Base-by-base conservation (phyloP, 352 stramenopile genomes). In the Phytophthora pisi region DNA sequence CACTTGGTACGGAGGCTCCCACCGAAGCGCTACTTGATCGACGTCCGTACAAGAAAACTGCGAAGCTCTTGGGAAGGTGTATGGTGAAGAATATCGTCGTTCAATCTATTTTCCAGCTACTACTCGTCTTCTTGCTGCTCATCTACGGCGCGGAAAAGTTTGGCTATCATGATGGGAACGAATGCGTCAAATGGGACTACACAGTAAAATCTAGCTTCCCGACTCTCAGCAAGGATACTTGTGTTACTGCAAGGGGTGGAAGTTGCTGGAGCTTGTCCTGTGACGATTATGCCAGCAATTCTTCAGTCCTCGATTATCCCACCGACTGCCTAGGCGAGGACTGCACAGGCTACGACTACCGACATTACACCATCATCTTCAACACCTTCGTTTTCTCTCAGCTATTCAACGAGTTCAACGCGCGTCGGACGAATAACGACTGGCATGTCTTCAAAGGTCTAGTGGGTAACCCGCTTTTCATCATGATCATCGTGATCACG, bases 381-480 rank as follows among this genome's bases (percentile, higher is more conserved):
- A 99, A 99, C 76, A 93, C 95, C 20, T 99, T 99, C 73, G 97
- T 99, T 6, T 98, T 99, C 64, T 90, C 88, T 28, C 96, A 99
- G 79, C 75, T 99, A 28, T 99, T 95, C 62, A 95, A 95, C 67
- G 87, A 95, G 57, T 91, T 95, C 70, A 95, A 95, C 45, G 78
- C 85, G 24, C 83, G 84, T 11, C 77, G 72, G 31, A 98, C 98
- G 61, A 95, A 97, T 74, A 97, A 98, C 70, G 86, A 98, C 62
- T 98, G 95, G 88, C 97, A 96, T 43, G 89, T 99, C 18, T 98
- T 99, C 76, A 77, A 68, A 4, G 96, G 95, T 38, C 82, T 99
- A 11, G 47, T 89, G 24, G 79, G 75, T 8, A 99, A 99, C 77
- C 68, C 72, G 4, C 82, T 99, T 3, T 99, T 99, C 77, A 79